These are phyloP conservation scores for Pythium utonaiense DNA, from an alignment of 352 stramenopile genomes.

Conservation along the genomic window DNA sequence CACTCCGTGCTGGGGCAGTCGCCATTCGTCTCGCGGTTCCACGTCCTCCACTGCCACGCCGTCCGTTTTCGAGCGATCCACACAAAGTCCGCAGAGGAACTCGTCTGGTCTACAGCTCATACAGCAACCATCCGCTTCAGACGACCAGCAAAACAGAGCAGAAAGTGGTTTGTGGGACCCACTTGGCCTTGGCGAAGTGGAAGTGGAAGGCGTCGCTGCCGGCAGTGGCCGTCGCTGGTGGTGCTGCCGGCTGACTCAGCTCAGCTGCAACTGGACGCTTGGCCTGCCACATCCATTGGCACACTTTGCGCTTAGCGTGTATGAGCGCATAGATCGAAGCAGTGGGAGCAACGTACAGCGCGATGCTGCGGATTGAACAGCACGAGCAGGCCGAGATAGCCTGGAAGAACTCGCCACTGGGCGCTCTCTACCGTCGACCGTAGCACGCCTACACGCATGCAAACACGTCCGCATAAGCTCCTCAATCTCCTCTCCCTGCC, in stretches of 20 bases:
- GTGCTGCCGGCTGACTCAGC: not conserved
- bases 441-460: constrained; percentile 7
- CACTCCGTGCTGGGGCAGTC: constrained; percentile 22
- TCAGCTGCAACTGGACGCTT: constrained; percentile 18
- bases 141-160: too few species aligned
- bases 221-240: not conserved
- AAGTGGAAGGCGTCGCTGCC: constrained; percentile 46
- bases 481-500: too few species aligned
- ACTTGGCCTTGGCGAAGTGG: constrained; percentile 69
- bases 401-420: constrained; percentile 8
- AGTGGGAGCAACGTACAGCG: not conserved
- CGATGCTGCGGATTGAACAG: constrained; percentile 23
- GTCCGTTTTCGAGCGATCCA: constrained; percentile 2
- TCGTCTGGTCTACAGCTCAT: constrained; percentile 33
- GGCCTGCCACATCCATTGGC: too few species aligned
- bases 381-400: constrained; percentile 10
- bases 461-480: not conserved
- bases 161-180: not conserved
- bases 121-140: too few species aligned
- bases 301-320: too few species aligned
- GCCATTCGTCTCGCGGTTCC: not conserved
- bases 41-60: not conserved
- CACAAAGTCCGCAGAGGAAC: constrained; percentile 40
- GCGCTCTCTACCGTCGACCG: constrained; percentile 3
- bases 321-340: too few species aligned